Conservation (phyloP, 1,139 yeast genomes). For the Diutina siamensis region DNA sequence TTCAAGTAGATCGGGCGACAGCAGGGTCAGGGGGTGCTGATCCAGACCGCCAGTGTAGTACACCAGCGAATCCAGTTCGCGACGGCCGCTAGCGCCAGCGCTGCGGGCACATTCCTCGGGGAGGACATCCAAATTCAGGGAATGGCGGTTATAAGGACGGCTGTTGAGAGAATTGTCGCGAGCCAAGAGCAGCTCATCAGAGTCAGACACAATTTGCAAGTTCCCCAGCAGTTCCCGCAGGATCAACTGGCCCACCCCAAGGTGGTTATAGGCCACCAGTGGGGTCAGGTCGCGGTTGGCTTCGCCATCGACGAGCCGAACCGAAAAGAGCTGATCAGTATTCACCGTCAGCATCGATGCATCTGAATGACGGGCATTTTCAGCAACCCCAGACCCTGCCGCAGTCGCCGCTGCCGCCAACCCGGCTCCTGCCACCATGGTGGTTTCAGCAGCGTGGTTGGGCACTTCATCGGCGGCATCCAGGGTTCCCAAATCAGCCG, state of each 20-base stretch:
- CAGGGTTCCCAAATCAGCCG: conserved; percentile 23
- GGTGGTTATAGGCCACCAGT: neutral
- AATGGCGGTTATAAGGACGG: neutral
- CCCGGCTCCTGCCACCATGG: neutral
- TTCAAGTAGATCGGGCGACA: conserved; percentile 4
- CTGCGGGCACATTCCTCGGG: neutral
- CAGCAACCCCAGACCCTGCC: neutral
- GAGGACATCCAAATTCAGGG: conserved; percentile 1
- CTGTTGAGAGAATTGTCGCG: neutral
- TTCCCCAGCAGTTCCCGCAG: neutral
- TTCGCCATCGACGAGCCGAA: conserved; percentile 56
- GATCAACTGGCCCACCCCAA: neutral
- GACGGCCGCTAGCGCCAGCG: neutral
- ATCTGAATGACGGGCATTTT: conserved; percentile 28
- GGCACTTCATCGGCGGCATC: conserved; percentile 14
- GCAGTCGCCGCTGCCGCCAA: neutral
- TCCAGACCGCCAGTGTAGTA: conserved; percentile 1
- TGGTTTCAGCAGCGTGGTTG: conserved; percentile 6
- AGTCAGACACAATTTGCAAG: neutral
- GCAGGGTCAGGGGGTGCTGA: neutral
- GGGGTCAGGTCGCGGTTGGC: neutral
- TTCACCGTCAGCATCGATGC: conserved; percentile 77
- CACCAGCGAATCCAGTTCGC: conserved; percentile 1
- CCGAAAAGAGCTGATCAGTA: conserved; percentile 73
- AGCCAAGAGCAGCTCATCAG: neutral